Base-by-base conservation (phyloP, 805 yeast genomes). In the Starmerella bombicola region DNA sequence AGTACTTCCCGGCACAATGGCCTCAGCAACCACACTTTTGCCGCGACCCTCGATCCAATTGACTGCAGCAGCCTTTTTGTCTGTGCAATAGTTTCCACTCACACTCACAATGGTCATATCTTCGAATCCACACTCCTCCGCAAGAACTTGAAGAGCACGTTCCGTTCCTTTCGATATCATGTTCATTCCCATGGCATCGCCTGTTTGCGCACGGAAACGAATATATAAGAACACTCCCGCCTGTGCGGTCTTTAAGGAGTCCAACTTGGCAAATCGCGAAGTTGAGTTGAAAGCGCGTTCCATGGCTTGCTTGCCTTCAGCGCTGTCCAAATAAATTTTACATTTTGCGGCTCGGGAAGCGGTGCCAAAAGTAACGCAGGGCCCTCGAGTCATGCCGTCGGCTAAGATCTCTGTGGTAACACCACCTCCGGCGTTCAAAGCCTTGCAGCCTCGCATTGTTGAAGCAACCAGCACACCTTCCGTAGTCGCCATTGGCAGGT, bases 131-230 rank as follows among this genome's bases (percentile, higher is more conserved):
- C 78, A 78, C 54, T 79, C 86, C 54, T 79, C 81, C 32, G 72
- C 74, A 95, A 91, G 84, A 59, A 71, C 75, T 47, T 77, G 76
- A 56, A 91, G 71, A 1, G 95, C 74, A 59, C 68, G 70, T 59
- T 91, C 99, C 34, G 85, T 95, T 62, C 98, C 99, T 65, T 91
- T 91, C 22, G 97, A 88, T 47, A 91, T 91, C 99, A 91, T 91
- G 61, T 91, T 91, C 99, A 91, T 91, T 50, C 99, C 99, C 99
- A 91, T 91, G 16, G 99, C 99, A 67, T 91, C 99, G 62, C 99
- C 99, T 16, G 99, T 91, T 30, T 95, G 85, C n/a, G 99, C 93
- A 60, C 86, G 76, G 69, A 91, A 91, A 57, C 99, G 76, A 53
- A 91, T 79, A 56, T 74, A 91, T 54, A 91, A 68, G 52, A 80